Conservation (phyloP, 306 rosid species). For the Astragalus membranaceus region DNA sequence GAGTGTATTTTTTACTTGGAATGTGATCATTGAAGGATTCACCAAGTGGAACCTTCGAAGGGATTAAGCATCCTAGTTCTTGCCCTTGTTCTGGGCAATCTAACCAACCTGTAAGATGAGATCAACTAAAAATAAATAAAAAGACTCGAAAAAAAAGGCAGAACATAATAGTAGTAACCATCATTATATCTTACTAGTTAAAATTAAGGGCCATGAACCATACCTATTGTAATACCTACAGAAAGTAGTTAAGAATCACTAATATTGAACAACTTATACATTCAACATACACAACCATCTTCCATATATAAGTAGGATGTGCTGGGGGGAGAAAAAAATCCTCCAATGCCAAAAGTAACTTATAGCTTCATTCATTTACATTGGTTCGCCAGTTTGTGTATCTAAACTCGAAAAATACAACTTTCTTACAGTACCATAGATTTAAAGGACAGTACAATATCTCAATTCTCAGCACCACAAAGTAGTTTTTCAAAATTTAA, state of each 20-base stretch:
- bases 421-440: neutral
- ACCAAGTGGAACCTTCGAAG: conserved; percentile 96
- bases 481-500: neutral
- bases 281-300: neutral
- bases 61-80: conserved; percentile 68
- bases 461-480: neutral
- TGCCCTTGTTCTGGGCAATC: conserved; percentile 75
- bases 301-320: neutral
- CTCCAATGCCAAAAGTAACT: neutral
- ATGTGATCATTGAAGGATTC: conserved; percentile 65
- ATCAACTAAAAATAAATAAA: conserved; percentile 11
- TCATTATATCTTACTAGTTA: neutral
- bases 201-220: neutral
- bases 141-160: neutral
- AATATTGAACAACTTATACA: neutral
- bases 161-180: neutral
- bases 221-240: neutral
- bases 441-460: neutral
- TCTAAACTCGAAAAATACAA: neutral
- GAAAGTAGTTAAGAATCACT: neutral
- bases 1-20: conserved; percentile 70
- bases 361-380: neutral
- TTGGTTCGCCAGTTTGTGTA: neutral
- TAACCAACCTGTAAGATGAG: conserved; percentile 73
- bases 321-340: neutral